Evolutionary conservation across 2,329 filamentous ascomycete species (phyloP).

Genomic region (Colletotrichum agaves): DNA sequence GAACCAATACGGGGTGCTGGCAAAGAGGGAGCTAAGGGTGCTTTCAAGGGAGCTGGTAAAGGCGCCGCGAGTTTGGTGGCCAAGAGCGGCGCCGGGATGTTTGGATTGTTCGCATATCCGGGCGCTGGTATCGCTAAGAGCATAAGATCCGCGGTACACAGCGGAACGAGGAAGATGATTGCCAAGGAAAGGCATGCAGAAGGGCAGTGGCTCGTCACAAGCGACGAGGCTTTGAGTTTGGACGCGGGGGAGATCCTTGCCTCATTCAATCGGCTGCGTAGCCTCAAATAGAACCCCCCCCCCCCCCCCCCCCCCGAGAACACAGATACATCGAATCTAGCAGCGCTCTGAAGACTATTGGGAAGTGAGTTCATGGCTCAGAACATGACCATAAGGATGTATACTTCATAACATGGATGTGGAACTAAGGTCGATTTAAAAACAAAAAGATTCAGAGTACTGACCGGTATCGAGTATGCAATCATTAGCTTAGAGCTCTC

Average conservation of each 20-base stretch:
- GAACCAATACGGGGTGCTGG: conserved; percentile 54
- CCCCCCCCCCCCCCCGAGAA: too few relatives aligned
- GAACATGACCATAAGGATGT: too few relatives aligned
- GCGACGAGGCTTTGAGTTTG: background rate
- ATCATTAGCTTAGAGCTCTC: too few relatives aligned
- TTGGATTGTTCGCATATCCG: conserved; percentile 39
- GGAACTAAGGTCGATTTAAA: too few relatives aligned
- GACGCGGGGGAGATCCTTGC: background rate
- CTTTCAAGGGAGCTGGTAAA: conserved; percentile 54
- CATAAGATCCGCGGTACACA: conserved; percentile 20
- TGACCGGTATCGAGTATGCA: too few relatives aligned
- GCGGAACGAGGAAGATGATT: conserved; percentile 13
- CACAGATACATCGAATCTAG: too few relatives aligned
- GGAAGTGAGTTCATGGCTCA: too few relatives aligned
- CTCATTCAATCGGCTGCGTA: background rate
- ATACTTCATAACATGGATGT: too few relatives aligned
- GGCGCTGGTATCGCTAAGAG: conserved; percentile 37
- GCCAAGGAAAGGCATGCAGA: conserved; percentile 12
- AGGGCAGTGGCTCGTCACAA: conserved; percentile 24
- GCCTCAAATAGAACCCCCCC: background rate
- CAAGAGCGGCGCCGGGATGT: conserved; percentile 37
- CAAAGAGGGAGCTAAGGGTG: conserved; percentile 52
- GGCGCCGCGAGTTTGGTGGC: conserved; percentile 46
- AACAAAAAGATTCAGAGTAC: too few relatives aligned
- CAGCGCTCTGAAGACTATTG: too few relatives aligned